A percentile compares a stretch with the other conserved stretches of the same genome.
phyloP scores from a whole-genome alignment of 768 basidiomycete species.

The Daedaleopsis nitida region DNA sequence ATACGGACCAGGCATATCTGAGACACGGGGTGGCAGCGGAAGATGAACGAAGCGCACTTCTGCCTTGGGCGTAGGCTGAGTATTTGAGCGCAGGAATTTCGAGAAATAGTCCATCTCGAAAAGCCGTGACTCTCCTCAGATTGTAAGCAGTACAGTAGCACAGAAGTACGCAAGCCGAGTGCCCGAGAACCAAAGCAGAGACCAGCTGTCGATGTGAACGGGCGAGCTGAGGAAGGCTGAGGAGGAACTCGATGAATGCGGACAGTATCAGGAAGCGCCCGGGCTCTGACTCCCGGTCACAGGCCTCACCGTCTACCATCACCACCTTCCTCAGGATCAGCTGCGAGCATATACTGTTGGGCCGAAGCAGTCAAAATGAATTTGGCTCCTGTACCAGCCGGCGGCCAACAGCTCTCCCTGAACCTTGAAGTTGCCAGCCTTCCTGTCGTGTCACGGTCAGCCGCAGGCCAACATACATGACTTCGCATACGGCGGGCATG shows the following conservation, averaged over 20 bases:
- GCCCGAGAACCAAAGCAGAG: neutral
- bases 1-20: neutral
- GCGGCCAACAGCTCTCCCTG: too few relatives aligned
- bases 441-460: too few relatives aligned
- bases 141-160: neutral
- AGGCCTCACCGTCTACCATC: too few relatives aligned
- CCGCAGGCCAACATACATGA: too few relatives aligned
- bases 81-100: conserved; percentile 63
- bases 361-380: too few relatives aligned
- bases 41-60: conserved; percentile 32
- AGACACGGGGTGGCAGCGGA: neutral
- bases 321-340: too few relatives aligned
- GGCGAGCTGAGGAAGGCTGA: neutral
- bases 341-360: too few relatives aligned
- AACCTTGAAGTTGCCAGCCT: too few relatives aligned
- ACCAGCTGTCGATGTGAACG: neutral
- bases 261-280: neutral
- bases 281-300: too few relatives aligned
- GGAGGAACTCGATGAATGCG: neutral
- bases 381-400: too few relatives aligned
- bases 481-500: too few relatives aligned
- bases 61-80: conserved; percentile 48
- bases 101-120: conserved; percentile 80
- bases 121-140: neutral
- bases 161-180: neutral